A percentile compares a stretch with the other conserved stretches of the same genome.
phyloP scores from a whole-genome alignment of 805 yeast species.

The Monosporozyma solicola region DNA sequence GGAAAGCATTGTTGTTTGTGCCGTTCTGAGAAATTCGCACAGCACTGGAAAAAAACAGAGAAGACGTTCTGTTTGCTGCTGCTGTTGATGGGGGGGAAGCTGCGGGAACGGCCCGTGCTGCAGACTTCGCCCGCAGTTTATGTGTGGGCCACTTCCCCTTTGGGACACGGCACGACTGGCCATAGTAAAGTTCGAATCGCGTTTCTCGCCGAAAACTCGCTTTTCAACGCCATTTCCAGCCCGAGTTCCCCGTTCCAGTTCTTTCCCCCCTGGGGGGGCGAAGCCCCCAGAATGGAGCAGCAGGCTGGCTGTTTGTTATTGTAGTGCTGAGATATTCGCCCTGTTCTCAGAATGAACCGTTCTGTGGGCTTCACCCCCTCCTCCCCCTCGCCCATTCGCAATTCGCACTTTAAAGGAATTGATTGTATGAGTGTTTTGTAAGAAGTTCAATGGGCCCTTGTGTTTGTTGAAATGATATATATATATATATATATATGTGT shows the following conservation, averaged over 20 bases:
- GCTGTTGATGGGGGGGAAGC: background rate
- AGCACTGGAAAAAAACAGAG: too few species aligned
- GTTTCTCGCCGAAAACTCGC: constrained; percentile 12
- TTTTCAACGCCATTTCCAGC: constrained; percentile 16
- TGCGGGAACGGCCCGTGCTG: background rate
- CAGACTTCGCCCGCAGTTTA: constrained; percentile 2
- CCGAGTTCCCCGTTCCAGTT: constrained; percentile 19
- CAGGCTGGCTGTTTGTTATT: too few species aligned
- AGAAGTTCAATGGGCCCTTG: too few species aligned
- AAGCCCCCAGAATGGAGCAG: constrained; percentile 5
- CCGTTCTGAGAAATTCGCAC: background rate
- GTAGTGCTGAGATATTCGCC: background rate
- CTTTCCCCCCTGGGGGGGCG: constrained; percentile 20
- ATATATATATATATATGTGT: too few species aligned
- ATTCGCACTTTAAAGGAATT: too few species aligned
- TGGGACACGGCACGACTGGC: constrained; percentile 16
- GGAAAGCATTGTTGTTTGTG: background rate
- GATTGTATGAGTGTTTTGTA: too few species aligned
- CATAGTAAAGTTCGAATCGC: constrained; percentile 16
- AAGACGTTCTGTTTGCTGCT: too few species aligned
- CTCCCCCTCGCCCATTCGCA: too few species aligned
- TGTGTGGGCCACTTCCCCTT: constrained; percentile 13
- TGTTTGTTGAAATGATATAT: too few species aligned
- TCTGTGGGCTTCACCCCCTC: background rate
- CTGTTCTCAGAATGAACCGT: background rate